These are phyloP conservation scores for Neofusicoccum laricinum DNA, from an alignment of 2,329 filamentous ascomycete species.

Conservation along the genomic window DNA sequence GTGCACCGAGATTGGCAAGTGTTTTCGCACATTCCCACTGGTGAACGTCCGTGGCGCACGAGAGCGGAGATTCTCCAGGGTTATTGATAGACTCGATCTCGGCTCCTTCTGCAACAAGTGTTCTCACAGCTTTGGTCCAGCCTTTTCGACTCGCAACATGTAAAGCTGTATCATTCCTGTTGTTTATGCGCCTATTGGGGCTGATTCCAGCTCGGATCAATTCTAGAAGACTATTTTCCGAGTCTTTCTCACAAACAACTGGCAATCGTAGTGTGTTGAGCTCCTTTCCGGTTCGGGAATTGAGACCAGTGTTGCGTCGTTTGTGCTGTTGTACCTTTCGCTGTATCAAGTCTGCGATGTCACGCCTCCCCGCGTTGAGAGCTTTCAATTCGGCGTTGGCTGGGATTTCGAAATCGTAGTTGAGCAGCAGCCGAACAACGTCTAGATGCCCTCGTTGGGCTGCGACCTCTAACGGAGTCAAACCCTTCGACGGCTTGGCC, in stretches of 20 bases:
- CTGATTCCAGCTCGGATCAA: not conserved
- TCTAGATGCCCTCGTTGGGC: not conserved
- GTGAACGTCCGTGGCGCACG: not conserved
- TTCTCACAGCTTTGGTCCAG: not conserved
- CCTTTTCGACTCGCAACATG: not conserved
- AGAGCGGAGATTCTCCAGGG: not conserved
- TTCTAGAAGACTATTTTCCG: not conserved
- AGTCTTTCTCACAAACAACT: not conserved
- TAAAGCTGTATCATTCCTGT: not conserved
- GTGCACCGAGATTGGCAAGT: not conserved
- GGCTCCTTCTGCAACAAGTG: not conserved
- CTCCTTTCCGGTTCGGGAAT: not conserved
- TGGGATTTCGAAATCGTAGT: not conserved
- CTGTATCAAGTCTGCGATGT: not conserved
- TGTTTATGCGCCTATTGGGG: not conserved
- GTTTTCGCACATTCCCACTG: not conserved
- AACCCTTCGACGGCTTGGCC: rapidly evolving
- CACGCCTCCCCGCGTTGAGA: not conserved
- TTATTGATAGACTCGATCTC: not conserved
- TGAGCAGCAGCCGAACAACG: not conserved
- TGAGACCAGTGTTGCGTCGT: not conserved
- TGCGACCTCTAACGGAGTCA: not conserved
- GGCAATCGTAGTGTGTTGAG: not conserved
- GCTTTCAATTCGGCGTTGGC: not conserved
- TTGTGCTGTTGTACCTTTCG: not conserved